Evolutionary conservation across 2,329 filamentous ascomycete genomes (phyloP).

Genomic region (Verticillium dahliae): DNA sequence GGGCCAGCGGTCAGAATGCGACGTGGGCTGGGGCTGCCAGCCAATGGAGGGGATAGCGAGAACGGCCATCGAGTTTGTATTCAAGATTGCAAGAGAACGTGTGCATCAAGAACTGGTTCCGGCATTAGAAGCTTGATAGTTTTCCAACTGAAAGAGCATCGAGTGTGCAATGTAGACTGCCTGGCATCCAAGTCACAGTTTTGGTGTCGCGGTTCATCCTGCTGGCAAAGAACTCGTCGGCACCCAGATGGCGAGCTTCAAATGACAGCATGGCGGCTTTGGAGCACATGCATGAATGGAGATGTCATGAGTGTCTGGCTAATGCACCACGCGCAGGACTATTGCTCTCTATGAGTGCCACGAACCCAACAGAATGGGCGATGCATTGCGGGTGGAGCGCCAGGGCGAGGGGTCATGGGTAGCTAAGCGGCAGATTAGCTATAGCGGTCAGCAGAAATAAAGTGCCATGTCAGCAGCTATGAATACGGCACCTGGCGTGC

Average conservation of each 20-base stretch:
- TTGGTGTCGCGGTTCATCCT: too few species aligned
- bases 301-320: not conserved
- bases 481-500: not conserved
- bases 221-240: too few species aligned
- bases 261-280: slow-evolving; percentile 5
- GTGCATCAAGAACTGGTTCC: slow-evolving; percentile 1
- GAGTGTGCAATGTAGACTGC: too few species aligned
- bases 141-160: not conserved
- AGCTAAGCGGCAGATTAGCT: not conserved
- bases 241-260: too few species aligned
- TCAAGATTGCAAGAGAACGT: slow-evolving; percentile 4
- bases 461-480: not conserved
- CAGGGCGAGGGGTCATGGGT: not conserved
- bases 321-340: slow-evolving; percentile 3
- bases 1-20: too few species aligned
- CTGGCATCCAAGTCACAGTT: too few species aligned
- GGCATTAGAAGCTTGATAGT: too few species aligned
- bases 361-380: not conserved
- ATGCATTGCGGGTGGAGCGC: not conserved
- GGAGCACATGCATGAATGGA: not conserved
- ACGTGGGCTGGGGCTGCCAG: not conserved
- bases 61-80: slow-evolving; percentile 4
- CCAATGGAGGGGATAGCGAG: slow-evolving; percentile 4
- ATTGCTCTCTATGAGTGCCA: slow-evolving; percentile 10
- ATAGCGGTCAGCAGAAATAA: not conserved